Conservation (phyloP, 805 yeast species). For the Saccharomycopsis fermentans region DNA sequence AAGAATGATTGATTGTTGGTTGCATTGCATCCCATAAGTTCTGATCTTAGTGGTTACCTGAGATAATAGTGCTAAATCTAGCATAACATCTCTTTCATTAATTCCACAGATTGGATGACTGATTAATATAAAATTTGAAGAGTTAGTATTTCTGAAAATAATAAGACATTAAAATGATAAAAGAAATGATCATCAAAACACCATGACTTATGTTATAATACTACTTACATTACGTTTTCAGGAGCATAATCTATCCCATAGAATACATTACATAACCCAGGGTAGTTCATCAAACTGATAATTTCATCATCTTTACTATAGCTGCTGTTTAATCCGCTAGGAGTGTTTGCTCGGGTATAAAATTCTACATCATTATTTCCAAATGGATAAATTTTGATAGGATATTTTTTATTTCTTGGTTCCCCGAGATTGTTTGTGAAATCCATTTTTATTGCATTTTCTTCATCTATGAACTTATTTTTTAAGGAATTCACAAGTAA, state of each 20-base stretch:
- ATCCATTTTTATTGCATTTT: background rate
- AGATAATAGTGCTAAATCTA: slow-evolving; percentile 49
- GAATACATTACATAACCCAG: slow-evolving; percentile 30
- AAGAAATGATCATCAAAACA: too few species aligned
- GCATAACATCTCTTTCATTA: slow-evolving; percentile 36
- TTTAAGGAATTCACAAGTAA: slow-evolving; percentile 18
- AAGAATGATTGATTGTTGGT: slow-evolving; percentile 42
- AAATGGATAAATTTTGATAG: slow-evolving; percentile 18
- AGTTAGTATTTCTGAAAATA: background rate
- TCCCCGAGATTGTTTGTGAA: background rate
- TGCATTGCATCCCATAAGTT: slow-evolving; percentile 53
- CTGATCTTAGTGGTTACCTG: slow-evolving; percentile 48
- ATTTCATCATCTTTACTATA: slow-evolving; percentile 30
- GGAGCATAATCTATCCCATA: slow-evolving; percentile 59
- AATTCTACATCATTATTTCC: background rate
- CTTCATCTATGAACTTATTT: background rate
- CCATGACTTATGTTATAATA: background rate
- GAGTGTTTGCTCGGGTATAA: slow-evolving; percentile 18
- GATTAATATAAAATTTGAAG: background rate
- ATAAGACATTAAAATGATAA: background rate
- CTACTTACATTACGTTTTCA: slow-evolving; percentile 31
- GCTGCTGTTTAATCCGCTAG: slow-evolving; percentile 26
- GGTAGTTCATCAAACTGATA: slow-evolving; percentile 28
- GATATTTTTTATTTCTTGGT: background rate
- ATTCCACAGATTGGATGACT: slow-evolving; percentile 43